Percentiles rank a stretch among this genome's conserved stretches.
Evolutionary conservation across 352 stramenopile genomes (phyloP).

Genomic region (Globisporangium barbulae): DNA sequence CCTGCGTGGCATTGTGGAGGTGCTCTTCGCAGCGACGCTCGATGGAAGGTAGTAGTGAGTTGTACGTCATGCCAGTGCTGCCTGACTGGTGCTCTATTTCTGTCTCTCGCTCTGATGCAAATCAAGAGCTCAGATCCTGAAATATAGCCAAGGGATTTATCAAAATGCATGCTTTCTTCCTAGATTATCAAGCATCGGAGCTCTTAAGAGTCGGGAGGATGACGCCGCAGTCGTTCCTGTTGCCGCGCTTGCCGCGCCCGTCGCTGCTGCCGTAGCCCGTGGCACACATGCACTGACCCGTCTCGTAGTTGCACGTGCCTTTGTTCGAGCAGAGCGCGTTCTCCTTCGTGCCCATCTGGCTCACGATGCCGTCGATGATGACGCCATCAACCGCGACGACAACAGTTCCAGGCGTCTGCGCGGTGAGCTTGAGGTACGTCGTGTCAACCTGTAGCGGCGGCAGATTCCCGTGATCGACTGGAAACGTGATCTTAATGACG

Average conservation of each 20-base stretch:
- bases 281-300: conserved; percentile 46
- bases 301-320: conserved; percentile 75
- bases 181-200: background rate
- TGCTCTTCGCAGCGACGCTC: background rate
- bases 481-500: conserved; percentile 56
- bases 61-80: background rate
- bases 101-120: background rate
- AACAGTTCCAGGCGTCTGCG: conserved; percentile 18
- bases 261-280: conserved; percentile 59
- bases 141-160: background rate
- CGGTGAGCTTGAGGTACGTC: conserved; percentile 25
- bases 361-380: conserved; percentile 31
- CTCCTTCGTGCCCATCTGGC: conserved; percentile 87
- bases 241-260: conserved; percentile 51
- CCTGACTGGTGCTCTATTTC: background rate
- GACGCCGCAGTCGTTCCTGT: conserved; percentile 62
- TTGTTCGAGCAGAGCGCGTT: conserved; percentile 85
- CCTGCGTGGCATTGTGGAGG: background rate
- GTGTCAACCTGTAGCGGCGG: conserved; percentile 38
- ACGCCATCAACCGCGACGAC: conserved; percentile 37
- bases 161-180: background rate
- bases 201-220: conserved; percentile 2
- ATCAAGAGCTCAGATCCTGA: background rate
- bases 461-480: conserved; percentile 43
- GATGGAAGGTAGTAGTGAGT: background rate